phyloP scores from a whole-genome alignment of 371 early-diverging fungal genomes.

The Coemansia sp. region DNA sequence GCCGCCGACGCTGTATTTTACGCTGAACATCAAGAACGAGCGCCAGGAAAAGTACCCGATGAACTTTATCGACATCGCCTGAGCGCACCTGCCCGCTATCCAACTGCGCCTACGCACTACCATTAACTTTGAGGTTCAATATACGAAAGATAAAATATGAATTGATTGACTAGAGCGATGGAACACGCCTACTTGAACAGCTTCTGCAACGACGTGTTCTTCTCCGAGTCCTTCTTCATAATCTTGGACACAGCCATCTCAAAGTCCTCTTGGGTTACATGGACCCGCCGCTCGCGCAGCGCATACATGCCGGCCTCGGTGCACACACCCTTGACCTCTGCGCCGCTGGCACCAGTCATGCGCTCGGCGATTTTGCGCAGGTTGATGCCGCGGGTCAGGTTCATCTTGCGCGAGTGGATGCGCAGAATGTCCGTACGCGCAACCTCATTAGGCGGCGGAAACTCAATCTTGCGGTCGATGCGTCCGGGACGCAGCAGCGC shows the following conservation, averaged over 20 bases:
- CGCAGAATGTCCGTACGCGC: slow-evolving; percentile 98
- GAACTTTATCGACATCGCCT: slow-evolving; percentile 14
- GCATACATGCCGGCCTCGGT: slow-evolving; percentile 99
- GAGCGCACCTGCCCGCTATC: too few relatives aligned
- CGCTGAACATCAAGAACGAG: neutral
- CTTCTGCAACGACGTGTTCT: slow-evolving; percentile 94
- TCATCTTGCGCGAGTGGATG: slow-evolving; percentile 99
- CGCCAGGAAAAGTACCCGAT: neutral
- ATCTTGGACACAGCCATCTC: slow-evolving; percentile 99
- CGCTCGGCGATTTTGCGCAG: slow-evolving; percentile 94
- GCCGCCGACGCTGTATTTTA: slow-evolving; percentile 41
- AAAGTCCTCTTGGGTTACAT: slow-evolving; percentile 99
- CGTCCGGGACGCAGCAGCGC: slow-evolving; percentile 98
- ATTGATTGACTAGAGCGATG: neutral
- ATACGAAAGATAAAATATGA: neutral
- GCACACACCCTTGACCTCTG: slow-evolving; percentile 99
- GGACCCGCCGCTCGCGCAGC: slow-evolving; percentile 98
- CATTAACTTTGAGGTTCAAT: too few relatives aligned
- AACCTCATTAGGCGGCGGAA: slow-evolving; percentile 97
- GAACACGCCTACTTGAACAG: slow-evolving; percentile 79
- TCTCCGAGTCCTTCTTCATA: slow-evolving; percentile 98
- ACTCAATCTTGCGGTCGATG: slow-evolving; percentile 99
- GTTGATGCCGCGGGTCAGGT: slow-evolving; percentile 97
- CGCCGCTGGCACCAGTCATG: slow-evolving; percentile 96
- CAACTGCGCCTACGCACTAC: too few relatives aligned